Evolutionary conservation across 2,329 filamentous ascomycete species (phyloP).

Genomic region (Fusarium coffeatum): DNA sequence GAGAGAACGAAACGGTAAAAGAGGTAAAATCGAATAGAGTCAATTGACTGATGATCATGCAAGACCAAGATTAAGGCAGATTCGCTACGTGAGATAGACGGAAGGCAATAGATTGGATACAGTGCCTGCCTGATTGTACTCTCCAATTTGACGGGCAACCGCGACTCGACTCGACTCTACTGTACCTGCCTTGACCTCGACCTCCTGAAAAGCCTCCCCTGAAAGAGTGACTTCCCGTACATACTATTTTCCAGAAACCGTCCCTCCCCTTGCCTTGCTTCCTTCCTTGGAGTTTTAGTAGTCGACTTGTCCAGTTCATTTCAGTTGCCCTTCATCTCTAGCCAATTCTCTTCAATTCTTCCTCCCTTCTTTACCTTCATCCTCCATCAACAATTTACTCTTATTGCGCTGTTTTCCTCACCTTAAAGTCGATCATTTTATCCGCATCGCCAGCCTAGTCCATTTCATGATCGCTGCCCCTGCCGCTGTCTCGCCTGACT

Average conservation of each 20-base stretch:
- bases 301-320: conserved; percentile 36
- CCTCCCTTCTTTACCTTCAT: conserved; percentile 23
- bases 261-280: conserved; percentile 22
- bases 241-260: conserved; percentile 40
- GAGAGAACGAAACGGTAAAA: conserved; percentile 9
- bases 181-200: conserved; percentile 19
- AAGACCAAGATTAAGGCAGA: conserved; percentile 22
- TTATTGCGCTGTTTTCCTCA: conserved; percentile 22
- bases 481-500: conserved; percentile 37
- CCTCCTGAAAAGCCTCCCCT: conserved; percentile 40
- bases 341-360: conserved; percentile 9
- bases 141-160: conserved; percentile 30
- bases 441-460: conserved; percentile 19
- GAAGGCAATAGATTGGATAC: conserved; percentile 15
- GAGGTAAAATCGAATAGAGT: conserved; percentile 7
- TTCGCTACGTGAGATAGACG: conserved; percentile 19
- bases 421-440: conserved; percentile 42
- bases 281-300: conserved; percentile 29
- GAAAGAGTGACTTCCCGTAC: conserved; percentile 27
- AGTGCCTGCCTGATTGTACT: conserved; percentile 4
- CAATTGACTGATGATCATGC: conserved; percentile 41
- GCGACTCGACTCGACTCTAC: conserved; percentile 10
- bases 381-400: conserved; percentile 6
- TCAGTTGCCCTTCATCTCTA: conserved; percentile 19
- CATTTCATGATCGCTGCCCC: conserved; percentile 17